Base-by-base conservation (phyloP, 331 rosid species). In the Acacia pycnantha region DNA sequence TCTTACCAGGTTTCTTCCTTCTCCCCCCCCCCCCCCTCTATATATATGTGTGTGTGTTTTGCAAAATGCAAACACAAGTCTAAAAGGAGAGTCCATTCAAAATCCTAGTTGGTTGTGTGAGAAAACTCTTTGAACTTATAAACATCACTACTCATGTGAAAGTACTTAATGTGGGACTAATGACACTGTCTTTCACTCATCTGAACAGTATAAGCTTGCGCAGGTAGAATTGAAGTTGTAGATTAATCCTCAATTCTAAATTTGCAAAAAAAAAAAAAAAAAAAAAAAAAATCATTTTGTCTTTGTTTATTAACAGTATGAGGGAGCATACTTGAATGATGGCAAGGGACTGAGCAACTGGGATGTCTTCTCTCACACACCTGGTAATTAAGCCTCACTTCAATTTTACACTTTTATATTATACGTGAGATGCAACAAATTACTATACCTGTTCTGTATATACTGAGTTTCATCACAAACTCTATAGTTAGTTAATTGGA, bases 311-410 rank as follows among this genome's bases (percentile, higher is more conserved):
- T 48, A 31, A 31, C 77, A 92, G 94, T 90, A 83, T 79, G 97
- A 90, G 81, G 94, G 97, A 29, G 93, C 86, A 64, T 89, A 70
- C 82, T 73, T 86, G 74, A 85, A 56, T 77, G 88, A 91, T 59
- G 94, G 96, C 16, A 93, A 91, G 80, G 91, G 97, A 2, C 89
- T 62, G 14, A 87, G 62, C 79, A 91, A 91, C 64, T 91, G 92
- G 97, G 97, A 91, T 77, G 77, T 85, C 78, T 91, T 86, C 79
- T 81, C 89, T 81, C 97, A 93, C 46, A 66, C 68, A 37, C 65
- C 86, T 77, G 94, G 94, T 53, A 4, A 50, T 0, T 48, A 12
- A 51, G 13, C 22, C 61, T 53, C 61, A 53, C 61, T 19, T 21
- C 24, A 18, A 53, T 6, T 19, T 53, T 53, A 19, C 61, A 53